phyloP scores from a whole-genome alignment of 202 grass and related monocot species.

The Panicum hallii region DNA sequence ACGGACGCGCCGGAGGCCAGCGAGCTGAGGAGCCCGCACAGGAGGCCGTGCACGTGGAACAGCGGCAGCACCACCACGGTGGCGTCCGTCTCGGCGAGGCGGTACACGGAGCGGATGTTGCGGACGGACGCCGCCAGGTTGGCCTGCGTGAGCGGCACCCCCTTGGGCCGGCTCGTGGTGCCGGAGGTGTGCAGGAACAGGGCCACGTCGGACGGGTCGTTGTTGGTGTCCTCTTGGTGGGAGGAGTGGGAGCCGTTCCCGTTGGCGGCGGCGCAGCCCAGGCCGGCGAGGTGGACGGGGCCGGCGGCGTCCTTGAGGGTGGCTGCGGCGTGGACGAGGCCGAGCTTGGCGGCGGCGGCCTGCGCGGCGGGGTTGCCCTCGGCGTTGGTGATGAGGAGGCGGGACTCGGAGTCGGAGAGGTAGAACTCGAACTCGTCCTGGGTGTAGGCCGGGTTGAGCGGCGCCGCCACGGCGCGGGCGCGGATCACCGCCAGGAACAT shows the following conservation, averaged over 20 bases:
- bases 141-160: conserved; percentile 78
- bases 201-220: conserved; percentile 59
- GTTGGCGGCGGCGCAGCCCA: neutral
- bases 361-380: conserved; percentile 68
- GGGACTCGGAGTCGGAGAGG: conserved; percentile 74
- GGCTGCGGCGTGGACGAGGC: conserved; percentile 49
- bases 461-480: conserved; percentile 66
- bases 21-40: conserved; percentile 65
- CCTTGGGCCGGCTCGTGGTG: conserved; percentile 94
- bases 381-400: conserved; percentile 61
- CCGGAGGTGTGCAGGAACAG: conserved; percentile 97
- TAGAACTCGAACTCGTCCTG: conserved; percentile 93
- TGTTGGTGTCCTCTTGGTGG: neutral
- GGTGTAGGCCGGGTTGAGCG: conserved; percentile 85
- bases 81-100: conserved; percentile 60
- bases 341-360: conserved; percentile 60
- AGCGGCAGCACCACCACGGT: conserved; percentile 84
- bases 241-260: neutral
- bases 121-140: conserved; percentile 83
- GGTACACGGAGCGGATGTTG: conserved; percentile 79
- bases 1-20: conserved; percentile 71
- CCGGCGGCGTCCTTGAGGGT: conserved; percentile 42
- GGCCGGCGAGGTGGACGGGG: conserved; percentile 43
- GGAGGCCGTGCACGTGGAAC: conserved; percentile 92
- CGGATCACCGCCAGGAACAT: conserved; percentile 81